Base-by-base conservation (phyloP, 352 stramenopile genomes). In the Phytopythium oedochilum region DNA sequence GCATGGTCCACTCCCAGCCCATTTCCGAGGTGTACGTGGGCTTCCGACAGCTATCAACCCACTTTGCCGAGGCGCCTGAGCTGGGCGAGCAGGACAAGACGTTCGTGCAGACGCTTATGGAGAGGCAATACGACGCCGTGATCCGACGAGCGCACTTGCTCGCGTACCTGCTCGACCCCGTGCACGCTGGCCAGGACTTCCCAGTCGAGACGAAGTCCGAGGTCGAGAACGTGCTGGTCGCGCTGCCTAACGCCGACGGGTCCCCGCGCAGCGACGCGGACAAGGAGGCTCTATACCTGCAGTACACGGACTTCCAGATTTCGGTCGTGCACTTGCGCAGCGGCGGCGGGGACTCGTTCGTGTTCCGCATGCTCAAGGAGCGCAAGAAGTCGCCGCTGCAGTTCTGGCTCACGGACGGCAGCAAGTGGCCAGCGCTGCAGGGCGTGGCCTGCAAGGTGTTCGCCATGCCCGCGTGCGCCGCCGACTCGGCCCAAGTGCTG, bases 391-490 rank as follows among this genome's bases (percentile, higher is more conserved):
- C 70, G 1, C 61, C 73, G 15, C 29, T 74, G 15, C 63, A 86
- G 51, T 86, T 78, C 46, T 86, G 75, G 75, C 61, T 86, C 25
- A 68, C 59, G 9, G 73, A 86, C n/a, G 75, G 75, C 7, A 50
- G 55, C 0, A 68, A 69, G 35, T 86, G 75, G 72, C 73, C 75
- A n/a, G 35, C 58, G 15, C 55, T 86, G 4, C 75, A 86, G 36
- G 43, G 53, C 12, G 59, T 86, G 11, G 75, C 66, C n/a, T 78
- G 69, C 20, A 59, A 53, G 31, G 49, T 75, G 22, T 75, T 75
- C 38, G 57, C 71, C 14, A 71, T 78, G 66, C 60, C 69, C 15
- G 59, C 65, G 10, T 71, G 59, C 48, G 36, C 55, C 7, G 55
- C 47, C 38, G 64, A 40, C 42, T 57, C 59, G 32, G 17, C 40